Base-by-base conservation (phyloP, 148 eudicot species). In the Camellia granthamiana region DNA sequence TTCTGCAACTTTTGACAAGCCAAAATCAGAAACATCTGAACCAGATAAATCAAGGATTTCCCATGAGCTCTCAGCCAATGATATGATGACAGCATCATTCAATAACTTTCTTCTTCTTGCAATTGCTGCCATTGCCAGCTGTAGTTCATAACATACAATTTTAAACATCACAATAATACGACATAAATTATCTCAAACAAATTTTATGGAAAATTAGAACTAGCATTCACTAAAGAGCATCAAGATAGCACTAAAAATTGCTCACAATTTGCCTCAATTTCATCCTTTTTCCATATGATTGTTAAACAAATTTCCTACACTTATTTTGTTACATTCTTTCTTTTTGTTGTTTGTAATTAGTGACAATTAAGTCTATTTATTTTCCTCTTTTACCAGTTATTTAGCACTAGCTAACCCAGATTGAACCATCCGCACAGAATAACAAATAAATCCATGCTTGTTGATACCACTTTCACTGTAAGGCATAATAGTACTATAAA, bases 21-120 rank as follows among this genome's bases (percentile, higher is more conserved):
- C 97, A 81, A 80, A 83, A 87, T 96, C 97, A 71, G 99, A 86
- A 61, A 96, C 90, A 75, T 91, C 93, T 66, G 98, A 93, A 84
- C 89, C 82, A 77, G 98, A 96, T 78, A 93, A 66, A 81, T 96
- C 97, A 82, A 96, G 93, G 81, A 83, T 86, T 76, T 90, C 88
- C 97, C 97, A 93, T 0, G 95, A 90, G 75, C 83, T 79, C 54
- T 96, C 99, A 69, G 92, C 97, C 83, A 95, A 89, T 76, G 95
- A 84, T 75, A 87, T 75, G 59, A 96, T 74, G 76, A 91, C 86
- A 58, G 91, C 88, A 76, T 96, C 94, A 76, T 83, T 85, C 81
- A 93, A 82, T 74, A 96, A 81, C 83, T 85, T 92, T 85, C 91
- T 91, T 84, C 97, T 89, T 83, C 95, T 90, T 66, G 98, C 95